Evolutionary conservation across 2,329 filamentous ascomycete genomes (phyloP).

Genomic region (Pezizomycotina sp.): DNA sequence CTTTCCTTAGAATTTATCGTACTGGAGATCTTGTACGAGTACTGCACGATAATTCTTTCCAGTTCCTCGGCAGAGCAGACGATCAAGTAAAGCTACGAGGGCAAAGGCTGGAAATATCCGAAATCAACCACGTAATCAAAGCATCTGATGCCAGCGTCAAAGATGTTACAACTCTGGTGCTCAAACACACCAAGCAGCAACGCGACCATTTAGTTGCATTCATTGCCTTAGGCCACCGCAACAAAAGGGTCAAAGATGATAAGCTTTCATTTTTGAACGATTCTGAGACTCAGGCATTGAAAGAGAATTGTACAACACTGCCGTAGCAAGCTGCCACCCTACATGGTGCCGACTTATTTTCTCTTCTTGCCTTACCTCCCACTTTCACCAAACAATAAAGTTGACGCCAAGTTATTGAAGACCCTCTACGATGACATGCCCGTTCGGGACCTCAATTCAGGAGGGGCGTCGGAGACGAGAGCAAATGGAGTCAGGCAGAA

Average conservation of each 20-base stretch:
- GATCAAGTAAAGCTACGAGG: constrained; percentile 86
- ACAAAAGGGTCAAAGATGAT: constrained; percentile 6
- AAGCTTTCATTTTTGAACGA: constrained; percentile 6
- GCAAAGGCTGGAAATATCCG: constrained; percentile 73
- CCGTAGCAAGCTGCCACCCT: constrained; percentile 51
- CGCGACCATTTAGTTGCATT: constrained; percentile 76
- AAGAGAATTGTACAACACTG: constrained; percentile 39
- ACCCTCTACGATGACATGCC: constrained; percentile 48
- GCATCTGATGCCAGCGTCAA: constrained; percentile 40
- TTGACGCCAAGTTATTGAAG: constrained; percentile 54
- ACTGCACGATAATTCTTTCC: constrained; percentile 63
- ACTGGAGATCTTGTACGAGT: constrained; percentile 79
- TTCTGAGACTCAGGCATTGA: constrained; percentile 6
- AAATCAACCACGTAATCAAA: constrained; percentile 74
- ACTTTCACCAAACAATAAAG: constrained; percentile 77
- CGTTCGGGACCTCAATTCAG: constrained; percentile 42
- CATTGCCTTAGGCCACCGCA: constrained; percentile 32
- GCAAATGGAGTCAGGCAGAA: constrained; percentile 30
- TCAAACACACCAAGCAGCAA: constrained; percentile 52
- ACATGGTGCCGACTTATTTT: constrained; percentile 84
- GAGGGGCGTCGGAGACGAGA: constrained; percentile 25
- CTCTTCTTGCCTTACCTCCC: constrained; percentile 56
- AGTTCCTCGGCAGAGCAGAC: constrained; percentile 74
- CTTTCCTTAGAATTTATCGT: constrained; percentile 44
- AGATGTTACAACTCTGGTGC: constrained; percentile 61